Base-by-base conservation (phyloP, 2,329 filamentous ascomycete genomes). In the Juglanconis sp. region DNA sequence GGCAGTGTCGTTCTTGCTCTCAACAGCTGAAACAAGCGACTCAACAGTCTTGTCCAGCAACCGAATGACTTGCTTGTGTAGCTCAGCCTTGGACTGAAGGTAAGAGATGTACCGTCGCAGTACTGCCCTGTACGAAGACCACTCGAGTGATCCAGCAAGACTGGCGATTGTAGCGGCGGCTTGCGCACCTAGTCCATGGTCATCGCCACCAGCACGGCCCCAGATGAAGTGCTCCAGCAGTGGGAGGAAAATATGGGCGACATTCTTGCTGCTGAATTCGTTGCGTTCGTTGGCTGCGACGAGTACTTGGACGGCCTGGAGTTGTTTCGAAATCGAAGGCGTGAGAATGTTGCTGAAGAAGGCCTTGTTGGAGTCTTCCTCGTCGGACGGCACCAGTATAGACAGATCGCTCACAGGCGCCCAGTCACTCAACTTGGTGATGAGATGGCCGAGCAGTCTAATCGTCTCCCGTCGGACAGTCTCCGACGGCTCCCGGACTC, bases 291-390 rank as follows among this genome's bases (percentile, higher is more conserved):
- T 90, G 64, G 89, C 88, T 8, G 82, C 77, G 59, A 90, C 87
- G 11, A 99, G 79, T 59, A 91, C 83, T 61, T 90, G 87, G 42
- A 99, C 78, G 3, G 95, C 93, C 66, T 93, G 89, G 57, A 96
- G 81, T 68, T 96, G 90, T 65, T 91, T 87, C 62, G 95, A 88
- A 40, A 92, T 88, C 55, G 96, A 92, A 52, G 96, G 94, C 69
- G 95, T 93, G 40, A 98, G 79, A 49, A 98, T 87, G 68, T 98
- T 96, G 73, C 85, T 90, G 78, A 98, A 99, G 77, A 99, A 97
- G 1, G 91, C 90, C 10, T 81, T 77, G 60, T 85, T 82, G 1
- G 78, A 73, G 31, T 93, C 90, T 63, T 96, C 91, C 56, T 89
- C 77, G 13, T 75, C 73, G 7, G 77, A 74, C 5, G 75, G 78